Base-by-base conservation (phyloP, 768 basidiomycete genomes). In the Suillus fuscotomentosus region DNA sequence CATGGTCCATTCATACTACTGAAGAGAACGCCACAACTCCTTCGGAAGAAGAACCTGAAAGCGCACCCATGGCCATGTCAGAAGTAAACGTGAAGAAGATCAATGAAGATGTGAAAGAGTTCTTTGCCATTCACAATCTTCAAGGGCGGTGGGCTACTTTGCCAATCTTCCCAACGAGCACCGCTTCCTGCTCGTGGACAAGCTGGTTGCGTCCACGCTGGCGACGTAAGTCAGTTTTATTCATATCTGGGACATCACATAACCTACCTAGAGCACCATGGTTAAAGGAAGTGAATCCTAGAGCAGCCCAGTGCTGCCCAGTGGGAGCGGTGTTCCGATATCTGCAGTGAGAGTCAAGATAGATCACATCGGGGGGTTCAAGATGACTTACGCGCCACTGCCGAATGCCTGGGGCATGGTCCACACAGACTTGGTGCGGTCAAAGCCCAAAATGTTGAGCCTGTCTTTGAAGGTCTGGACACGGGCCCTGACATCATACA, bases 61-160 rank as follows among this genome's bases (percentile, higher is more conserved):
- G 70, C 20, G 61, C 66, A 48, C 47, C 48, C 9, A 66, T 66
- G 14, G 79, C 82, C 61, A 88, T 95, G 85, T 81, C 85, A 0
- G 89, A 88, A 69, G 86, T 78, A 2, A 86, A 88, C n/a, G 91
- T 88, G 39, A 82, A 84, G 77, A 86, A 86, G 74, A 92, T 97
- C 69, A 83, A 81, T 13, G 89, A 94, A 70, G 92, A 96, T 69
- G 79, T 81, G 63, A 93, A 93, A 77, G 94, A 98, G 81, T 91
- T 94, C 81, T 95, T 90, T 76, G 86, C 82, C 68, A 87, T 93
- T 69, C 90, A 92, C 68, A 91, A 89, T 71, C 75, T 97, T 63
- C 88, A 90, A 42, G 97, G 76, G 95, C 92, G 14, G 93, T 94
- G 69, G 85, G 85, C 27, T 96, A 96, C 81, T 95, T 97, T 79